Evolutionary conservation across 2,329 filamentous ascomycete species (phyloP).

Genomic region (Colletotrichum sp.): DNA sequence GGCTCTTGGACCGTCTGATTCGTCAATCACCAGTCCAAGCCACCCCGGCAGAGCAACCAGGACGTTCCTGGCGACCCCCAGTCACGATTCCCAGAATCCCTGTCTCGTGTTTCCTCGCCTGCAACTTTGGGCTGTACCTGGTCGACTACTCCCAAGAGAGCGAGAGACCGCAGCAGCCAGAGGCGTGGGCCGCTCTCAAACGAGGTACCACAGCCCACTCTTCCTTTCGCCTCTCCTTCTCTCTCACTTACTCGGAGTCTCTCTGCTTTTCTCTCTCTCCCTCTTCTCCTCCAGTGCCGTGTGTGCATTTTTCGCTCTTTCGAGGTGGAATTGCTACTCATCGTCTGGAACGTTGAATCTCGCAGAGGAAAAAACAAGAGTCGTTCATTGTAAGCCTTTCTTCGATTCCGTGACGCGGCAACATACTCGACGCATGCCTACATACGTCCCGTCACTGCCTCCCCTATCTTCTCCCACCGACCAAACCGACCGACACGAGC

Average conservation of each 20-base stretch:
- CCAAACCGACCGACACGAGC: constrained; percentile 12
- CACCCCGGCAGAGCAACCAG: not conserved
- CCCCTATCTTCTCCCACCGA: not conserved
- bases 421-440: not conserved
- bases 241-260: not conserved
- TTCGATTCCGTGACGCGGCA: constrained; percentile 21
- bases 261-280: constrained; percentile 1
- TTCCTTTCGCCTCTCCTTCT: constrained; percentile 17
- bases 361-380: constrained; percentile 7
- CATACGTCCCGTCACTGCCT: not conserved
- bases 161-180: not conserved
- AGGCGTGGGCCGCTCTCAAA: not conserved
- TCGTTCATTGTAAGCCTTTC: constrained; percentile 13
- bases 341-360: constrained; percentile 26
- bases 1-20: constrained; percentile 10
- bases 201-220: constrained; percentile 11
- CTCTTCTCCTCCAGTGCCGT: constrained; percentile 9
- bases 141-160: constrained; percentile 6
- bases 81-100: constrained; percentile 15
- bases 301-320: constrained; percentile 22
- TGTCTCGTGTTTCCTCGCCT: constrained; percentile 23
- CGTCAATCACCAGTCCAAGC: constrained; percentile 2
- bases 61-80: constrained; percentile 1
- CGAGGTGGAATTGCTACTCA: constrained; percentile 23
- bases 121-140: constrained; percentile 12